Base-by-base conservation (phyloP, 1,284 basidiomycete genomes). In the Ceratobasidium sp. region DNA sequence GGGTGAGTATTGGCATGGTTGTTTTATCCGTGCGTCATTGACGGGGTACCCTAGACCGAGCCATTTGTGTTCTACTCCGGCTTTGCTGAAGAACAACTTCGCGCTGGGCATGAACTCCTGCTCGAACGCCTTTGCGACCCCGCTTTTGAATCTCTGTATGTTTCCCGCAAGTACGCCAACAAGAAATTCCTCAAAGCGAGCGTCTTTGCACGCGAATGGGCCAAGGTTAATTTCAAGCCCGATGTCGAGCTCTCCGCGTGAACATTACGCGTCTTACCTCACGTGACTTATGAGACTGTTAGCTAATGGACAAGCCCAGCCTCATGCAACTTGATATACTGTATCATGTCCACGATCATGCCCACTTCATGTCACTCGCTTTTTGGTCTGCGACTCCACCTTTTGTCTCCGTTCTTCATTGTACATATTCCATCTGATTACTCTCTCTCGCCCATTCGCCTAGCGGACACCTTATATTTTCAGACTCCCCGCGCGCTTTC, bases 141-240 rank as follows among this genome's bases (percentile, higher is more conserved):
- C 0, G 91, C 91, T 80, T 99, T 99, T 84, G 90, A 92, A 54
- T 89, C 91, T 77, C 92, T 94, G 82, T 96, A 97, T 85, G 94
- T 98, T 46, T 98, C 92, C 90, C 94, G 94, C 88, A 99, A 99
- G 88, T 99, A 99, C 85, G 92, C 96, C 73, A 92, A 95, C 90
- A 97, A 97, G 91, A 96, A 96, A 87, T 98, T 97, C 90, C 90
- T 98, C 83, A 95, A 96, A 85, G 96, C 88, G 13, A 86, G 85
- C 57, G 85, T 86, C 40, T 89, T 88, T 81, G 88, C 88, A 0
- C 81, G 87, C 66, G 86, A 88, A 81, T 88, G 87, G 87, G 87
- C 87, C 28, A 57, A 78, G 67, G 74, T 78, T 46, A 77, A 80
- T 50, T 79, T 61, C 54, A 23, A 74, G 62, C 77, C 78, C 28